Evolutionary conservation across 1,284 basidiomycete genomes (phyloP), one percentile per base, ranked within the genome.

Genomic region (Leccinum cinnamomeum): DNA sequence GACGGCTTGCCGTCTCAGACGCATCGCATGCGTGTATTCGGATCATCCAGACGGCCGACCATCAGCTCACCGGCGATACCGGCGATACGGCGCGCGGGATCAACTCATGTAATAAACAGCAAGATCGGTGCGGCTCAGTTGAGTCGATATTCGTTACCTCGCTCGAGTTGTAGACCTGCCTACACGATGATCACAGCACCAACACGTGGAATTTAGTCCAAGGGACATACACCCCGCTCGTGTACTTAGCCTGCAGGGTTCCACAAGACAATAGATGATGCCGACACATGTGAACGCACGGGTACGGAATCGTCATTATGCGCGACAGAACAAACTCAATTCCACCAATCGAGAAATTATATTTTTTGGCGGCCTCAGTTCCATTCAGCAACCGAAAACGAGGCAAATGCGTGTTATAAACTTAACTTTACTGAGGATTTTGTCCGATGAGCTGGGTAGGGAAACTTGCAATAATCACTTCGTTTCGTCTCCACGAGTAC

Each of bases 351-450:
- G 51, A 58, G 57, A 30, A 14, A n/a, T 25, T 25, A 39, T 33
- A n/a, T 57, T 60, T 53, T 44, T 59, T 53, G 51, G 41, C 48
- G 60, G 51, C 35, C 54, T 67, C 64, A 54, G 62, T 61, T 70
- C 66, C 48, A 50, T 59, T 39, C 50, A 61, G 56, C 68, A 69
- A 54, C 64, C 63, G 69, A 66, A 62, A 70, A 74, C 65, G 69
- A 70, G 69, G 69, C 53, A 57, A 55, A 56, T 58, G 67, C 62
- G 35, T 70, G 69, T 59, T 18, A 23, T 39, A 41, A 70, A 70
- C 69, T 46, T 69, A 69, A 70, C 72, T 48, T 65, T 65, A 57
- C 48, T 3, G 37, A 39, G 6, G 48, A 7, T 58, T 58, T 51
- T 35, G 37, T 60, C 25, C 33, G 53, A 20, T 39, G 50, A 14